Percentiles rank a stretch among this genome's conserved stretches.
Evolutionary conservation across 192 early-diverging fungal genomes (phyloP).

Genomic region (Umbelopsis sp.): DNA sequence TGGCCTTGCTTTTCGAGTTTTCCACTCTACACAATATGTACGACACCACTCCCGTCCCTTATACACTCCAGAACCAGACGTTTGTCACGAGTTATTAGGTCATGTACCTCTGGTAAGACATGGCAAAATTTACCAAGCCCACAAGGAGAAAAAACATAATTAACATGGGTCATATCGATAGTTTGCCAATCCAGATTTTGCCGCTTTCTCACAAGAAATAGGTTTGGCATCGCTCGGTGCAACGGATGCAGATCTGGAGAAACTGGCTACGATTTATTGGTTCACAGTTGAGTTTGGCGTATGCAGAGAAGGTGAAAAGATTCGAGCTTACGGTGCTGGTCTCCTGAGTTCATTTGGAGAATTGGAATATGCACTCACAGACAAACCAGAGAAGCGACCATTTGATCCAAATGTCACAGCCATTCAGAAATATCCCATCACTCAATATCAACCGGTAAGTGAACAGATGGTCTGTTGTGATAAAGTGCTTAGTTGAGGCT

Average conservation of each 20-base stretch:
- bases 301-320: slow-evolving; percentile 65
- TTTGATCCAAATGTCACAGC: slow-evolving; percentile 86
- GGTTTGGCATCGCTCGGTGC: slow-evolving; percentile 92
- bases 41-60: slow-evolving; percentile 89
- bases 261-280: slow-evolving; percentile 90
- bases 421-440: slow-evolving; percentile 81
- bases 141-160: background rate
- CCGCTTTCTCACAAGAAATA: slow-evolving; percentile 93
- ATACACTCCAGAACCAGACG: slow-evolving; percentile 94
- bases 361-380: slow-evolving; percentile 84
- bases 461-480: background rate
- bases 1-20: slow-evolving; percentile 94
- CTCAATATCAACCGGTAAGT: slow-evolving; percentile 84
- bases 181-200: slow-evolving; percentile 88
- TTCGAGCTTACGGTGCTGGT: slow-evolving; percentile 92
- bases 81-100: slow-evolving; percentile 95
- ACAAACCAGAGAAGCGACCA: slow-evolving; percentile 74
- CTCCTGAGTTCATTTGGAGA: slow-evolving; percentile 94
- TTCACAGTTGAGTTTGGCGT: slow-evolving; percentile 96
- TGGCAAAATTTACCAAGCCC: background rate
- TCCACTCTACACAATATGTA: slow-evolving; percentile 97
- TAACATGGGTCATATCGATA: slow-evolving; percentile 21
- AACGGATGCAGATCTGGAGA: slow-evolving; percentile 88
- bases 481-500: background rate
- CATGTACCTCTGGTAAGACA: slow-evolving; percentile 66